Evolutionary conservation across 257 asterid species (phyloP).

Genomic region (Cynanchum wilfordii): DNA sequence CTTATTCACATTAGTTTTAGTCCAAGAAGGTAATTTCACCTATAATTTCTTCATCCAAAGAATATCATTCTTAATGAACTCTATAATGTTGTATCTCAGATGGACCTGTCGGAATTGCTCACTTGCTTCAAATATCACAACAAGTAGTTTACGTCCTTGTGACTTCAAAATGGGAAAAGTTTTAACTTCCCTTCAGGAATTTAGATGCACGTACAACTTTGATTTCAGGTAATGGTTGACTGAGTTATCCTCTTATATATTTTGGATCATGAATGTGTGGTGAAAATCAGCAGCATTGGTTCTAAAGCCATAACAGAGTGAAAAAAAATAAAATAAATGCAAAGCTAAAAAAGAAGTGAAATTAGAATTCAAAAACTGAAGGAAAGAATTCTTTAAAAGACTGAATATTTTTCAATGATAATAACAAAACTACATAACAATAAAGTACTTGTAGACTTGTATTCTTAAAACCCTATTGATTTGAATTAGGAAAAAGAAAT

Average conservation of each 20-base stretch:
- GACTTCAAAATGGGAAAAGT: constrained; percentile 93
- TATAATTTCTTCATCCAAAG: constrained; percentile 9
- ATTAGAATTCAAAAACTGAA: too few species aligned
- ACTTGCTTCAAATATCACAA: constrained; percentile 58
- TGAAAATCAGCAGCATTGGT: neutral
- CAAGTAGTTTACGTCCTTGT: constrained; percentile 75
- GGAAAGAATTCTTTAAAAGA: too few species aligned
- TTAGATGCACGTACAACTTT: constrained; percentile 76
- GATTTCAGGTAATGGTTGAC: constrained; percentile 46
- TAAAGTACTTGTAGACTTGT: too few species aligned
- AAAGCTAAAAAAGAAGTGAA: too few species aligned
- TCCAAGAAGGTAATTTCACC: constrained; percentile 69
- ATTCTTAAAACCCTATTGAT: too few species aligned
- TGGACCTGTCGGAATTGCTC: constrained; percentile 92
- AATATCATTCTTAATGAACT: constrained; percentile 8
- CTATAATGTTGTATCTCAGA: constrained; percentile 36
- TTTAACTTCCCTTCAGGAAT: constrained; percentile 67
- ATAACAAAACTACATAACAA: too few species aligned
- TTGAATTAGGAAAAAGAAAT: too few species aligned
- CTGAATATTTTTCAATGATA: too few species aligned
- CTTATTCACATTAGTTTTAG: constrained; percentile 83
- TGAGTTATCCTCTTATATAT: neutral
- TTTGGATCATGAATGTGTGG: neutral
- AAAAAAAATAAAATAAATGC: too few species aligned
- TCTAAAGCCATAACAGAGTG: too few species aligned